Base-by-base conservation (phyloP, 345 rosid species). In the Camelina neglecta region DNA sequence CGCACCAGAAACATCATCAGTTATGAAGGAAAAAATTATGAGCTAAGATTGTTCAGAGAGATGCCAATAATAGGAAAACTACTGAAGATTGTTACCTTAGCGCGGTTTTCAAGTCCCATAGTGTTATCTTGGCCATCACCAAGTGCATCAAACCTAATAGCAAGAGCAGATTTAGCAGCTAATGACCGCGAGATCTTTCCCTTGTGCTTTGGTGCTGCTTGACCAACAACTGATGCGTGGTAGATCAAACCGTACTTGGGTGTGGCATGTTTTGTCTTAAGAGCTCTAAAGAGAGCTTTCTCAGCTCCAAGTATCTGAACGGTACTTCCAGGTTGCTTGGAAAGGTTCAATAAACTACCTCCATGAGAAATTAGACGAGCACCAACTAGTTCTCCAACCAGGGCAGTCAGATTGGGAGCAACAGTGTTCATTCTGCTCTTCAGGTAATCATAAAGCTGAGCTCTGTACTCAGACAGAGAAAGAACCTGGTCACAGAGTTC, bases 271-370 rank as follows among this genome's bases (percentile, higher is more conserved):
- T 92, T 92, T 54, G 95, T 88, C 87, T 93, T 89, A 67, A 90
- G 72, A 33, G 97, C 96, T 79, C 92, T 86, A 75, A 89, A 92
- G 26, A 87, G 89, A 65, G 93, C 96, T 67, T 93, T 90, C 54
- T 89, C 92, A 0, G 96, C 94, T 18, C 91, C 96, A 26, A 89
- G 91, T 49, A 90, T 88, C 84, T 90, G 93, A 73, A 86, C 69
- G 0, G 89, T 88, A 83, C 93, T 89, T 20, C 97, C 97, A 23
- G 97, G 93, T 80, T 87, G 94, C 83, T 90, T 93, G 41, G 90
- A 82, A 9, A 87, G 94, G 79, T 91, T 90, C 76, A 91, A 11
- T 75, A 90, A 81, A 83, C 96, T 84, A 51, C 97, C 93, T 2
- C 89, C 90, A 53, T 88, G 89, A 5, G 98, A 95, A 51, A 91